These are phyloP conservation scores for Theobroma grandiflorum DNA, from an alignment of 441 rosid genomes.

Conservation along the genomic window DNA sequence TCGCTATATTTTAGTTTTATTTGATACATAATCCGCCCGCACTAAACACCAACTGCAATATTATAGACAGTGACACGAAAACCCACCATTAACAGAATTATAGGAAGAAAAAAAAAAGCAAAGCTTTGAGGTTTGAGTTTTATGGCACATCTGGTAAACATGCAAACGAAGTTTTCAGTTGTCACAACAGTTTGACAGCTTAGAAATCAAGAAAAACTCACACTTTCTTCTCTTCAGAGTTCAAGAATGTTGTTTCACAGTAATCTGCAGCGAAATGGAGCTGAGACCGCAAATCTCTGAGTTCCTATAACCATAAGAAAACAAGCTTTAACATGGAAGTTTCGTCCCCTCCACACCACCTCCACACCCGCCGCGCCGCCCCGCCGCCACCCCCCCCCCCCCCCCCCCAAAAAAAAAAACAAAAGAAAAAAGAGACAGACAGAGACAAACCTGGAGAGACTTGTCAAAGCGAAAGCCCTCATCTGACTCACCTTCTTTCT, in stretches of 20 bases:
- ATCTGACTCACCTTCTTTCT: slow-evolving; percentile 34
- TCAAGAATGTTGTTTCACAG: slow-evolving; percentile 60
- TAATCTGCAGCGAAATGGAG: slow-evolving; percentile 73
- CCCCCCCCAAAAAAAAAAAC: not conserved
- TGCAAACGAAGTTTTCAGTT: not conserved
- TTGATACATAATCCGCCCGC: too few relatives aligned
- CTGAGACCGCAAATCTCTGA: slow-evolving; percentile 67
- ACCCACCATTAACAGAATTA: not conserved
- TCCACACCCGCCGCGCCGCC: too few relatives aligned
- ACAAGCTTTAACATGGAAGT: not conserved
- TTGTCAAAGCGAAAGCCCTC: slow-evolving; percentile 47
- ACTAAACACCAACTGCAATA: not conserved
- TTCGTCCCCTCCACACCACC: not conserved
- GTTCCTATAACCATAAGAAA: slow-evolving; percentile 48
- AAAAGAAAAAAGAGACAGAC: not conserved
- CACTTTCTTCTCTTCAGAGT: slow-evolving; percentile 51
- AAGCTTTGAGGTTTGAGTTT: not conserved
- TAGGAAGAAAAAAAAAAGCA: not conserved
- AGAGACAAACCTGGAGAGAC: slow-evolving; percentile 54
- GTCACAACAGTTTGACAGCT: not conserved
- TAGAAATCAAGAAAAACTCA: slow-evolving; percentile 36
- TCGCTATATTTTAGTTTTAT: too few relatives aligned
- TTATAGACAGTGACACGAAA: not conserved
- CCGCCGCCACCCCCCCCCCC: not conserved
- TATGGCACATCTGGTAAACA: not conserved